phyloP scores from a whole-genome alignment of 1,284 basidiomycete species.

The Fomitopsis palustris region DNA sequence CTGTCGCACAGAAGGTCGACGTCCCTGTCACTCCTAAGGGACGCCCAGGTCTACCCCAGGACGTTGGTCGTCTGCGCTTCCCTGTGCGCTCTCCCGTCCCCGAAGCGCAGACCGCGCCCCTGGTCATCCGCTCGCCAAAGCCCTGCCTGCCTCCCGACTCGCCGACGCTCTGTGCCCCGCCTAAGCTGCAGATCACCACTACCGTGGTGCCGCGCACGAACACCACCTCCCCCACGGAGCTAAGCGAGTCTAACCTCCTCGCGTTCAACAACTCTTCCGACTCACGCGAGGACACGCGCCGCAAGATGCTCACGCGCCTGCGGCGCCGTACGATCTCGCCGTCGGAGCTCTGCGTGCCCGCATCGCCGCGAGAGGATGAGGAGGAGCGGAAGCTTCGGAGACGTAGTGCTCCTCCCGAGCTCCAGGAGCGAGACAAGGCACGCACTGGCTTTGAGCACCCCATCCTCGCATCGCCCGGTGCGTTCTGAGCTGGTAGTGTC shows the following conservation, averaged over 20 bases:
- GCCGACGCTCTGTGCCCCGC: constrained; percentile 34
- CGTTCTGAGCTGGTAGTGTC: constrained; percentile 29
- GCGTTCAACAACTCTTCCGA: constrained; percentile 33
- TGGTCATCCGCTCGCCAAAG: constrained; percentile 18
- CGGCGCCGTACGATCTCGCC: constrained; percentile 47
- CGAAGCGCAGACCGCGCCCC: constrained; percentile 27
- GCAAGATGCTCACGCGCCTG: constrained; percentile 63
- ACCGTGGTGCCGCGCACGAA: constrained; percentile 45
- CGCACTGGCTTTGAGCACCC: constrained; percentile 35
- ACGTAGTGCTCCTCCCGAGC: constrained; percentile 38
- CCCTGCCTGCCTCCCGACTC: constrained; percentile 22
- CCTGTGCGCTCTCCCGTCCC: constrained; percentile 15
- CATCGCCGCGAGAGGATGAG: constrained; percentile 21
- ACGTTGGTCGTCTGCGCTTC: constrained; percentile 49
- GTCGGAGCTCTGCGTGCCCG: constrained; percentile 19
- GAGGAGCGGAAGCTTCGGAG: constrained; percentile 33
- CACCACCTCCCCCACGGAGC: constrained; percentile 39
- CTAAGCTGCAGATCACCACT: constrained; percentile 47
- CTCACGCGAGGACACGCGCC: constrained; percentile 50
- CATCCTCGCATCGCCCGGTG: constrained; percentile 34
- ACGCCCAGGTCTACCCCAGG: constrained; percentile 36
- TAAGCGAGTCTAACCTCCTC: constrained; percentile 51
- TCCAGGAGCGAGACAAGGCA: constrained; percentile 23
- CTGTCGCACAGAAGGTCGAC: neutral
- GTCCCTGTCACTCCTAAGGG: constrained; percentile 13